Evolutionary conservation across 1,139 yeast species (phyloP).

Genomic region (Hanseniaspora sp.): DNA sequence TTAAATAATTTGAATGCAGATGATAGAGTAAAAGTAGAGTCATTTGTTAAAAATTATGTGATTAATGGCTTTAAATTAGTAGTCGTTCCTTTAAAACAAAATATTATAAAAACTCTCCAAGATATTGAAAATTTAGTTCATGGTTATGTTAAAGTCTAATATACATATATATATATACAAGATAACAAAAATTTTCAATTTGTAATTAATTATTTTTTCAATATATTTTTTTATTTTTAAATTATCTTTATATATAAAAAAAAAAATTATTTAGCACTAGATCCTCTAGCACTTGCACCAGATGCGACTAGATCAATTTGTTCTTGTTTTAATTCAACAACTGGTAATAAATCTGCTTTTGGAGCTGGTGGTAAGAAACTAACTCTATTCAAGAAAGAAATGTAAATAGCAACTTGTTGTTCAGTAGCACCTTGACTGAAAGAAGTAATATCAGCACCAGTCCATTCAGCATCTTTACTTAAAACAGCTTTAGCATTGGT

Average conservation of each 20-base stretch:
- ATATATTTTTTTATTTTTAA: not conserved
- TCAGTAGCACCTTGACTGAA: conserved; percentile 61
- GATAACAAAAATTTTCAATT: not conserved
- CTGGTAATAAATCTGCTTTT: conserved; percentile 40
- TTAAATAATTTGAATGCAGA: not conserved
- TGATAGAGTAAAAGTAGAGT: conserved; percentile 1
- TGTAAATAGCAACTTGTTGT: conserved; percentile 59
- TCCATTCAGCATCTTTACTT: conserved; percentile 46
- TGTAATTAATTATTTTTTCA: too few species aligned
- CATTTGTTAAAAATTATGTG: not conserved
- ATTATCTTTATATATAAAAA: not conserved
- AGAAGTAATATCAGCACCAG: conserved; percentile 51
- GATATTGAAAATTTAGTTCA: conserved; percentile 8
- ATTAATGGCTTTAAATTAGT: not conserved
- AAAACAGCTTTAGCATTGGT: conserved; percentile 59
- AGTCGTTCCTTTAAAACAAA: not conserved
- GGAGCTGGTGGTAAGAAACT: conserved; percentile 66
- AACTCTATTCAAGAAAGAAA: conserved; percentile 64
- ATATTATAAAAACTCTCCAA: conserved; percentile 2
- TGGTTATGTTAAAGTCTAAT: not conserved
- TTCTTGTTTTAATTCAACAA: conserved; percentile 43
- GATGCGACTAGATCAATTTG: conserved; percentile 55
- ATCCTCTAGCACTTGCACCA: conserved; percentile 82
- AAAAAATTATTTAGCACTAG: conserved; percentile 24
- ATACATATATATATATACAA: not conserved